Evolutionary conservation across 345 rosid species (phyloP).

Genomic region (Populus deltoides): DNA sequence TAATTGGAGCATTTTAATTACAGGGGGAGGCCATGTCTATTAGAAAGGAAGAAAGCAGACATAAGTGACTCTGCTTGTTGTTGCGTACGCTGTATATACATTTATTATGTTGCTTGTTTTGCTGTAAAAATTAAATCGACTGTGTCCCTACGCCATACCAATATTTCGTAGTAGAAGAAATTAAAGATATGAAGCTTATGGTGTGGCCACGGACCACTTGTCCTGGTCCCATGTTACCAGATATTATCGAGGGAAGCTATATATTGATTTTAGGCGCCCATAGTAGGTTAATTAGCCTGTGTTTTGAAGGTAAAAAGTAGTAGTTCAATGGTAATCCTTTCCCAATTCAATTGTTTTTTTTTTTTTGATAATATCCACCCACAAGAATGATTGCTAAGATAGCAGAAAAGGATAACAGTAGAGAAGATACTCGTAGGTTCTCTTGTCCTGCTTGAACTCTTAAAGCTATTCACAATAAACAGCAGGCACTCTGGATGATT

Average conservation of each 20-base stretch:
- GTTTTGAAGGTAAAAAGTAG: not conserved
- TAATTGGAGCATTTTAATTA: not conserved
- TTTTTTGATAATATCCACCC: not conserved
- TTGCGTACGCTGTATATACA: not conserved
- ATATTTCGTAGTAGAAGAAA: not conserved
- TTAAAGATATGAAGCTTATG: not conserved
- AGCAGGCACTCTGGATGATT: not conserved
- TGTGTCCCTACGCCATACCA: not conserved
- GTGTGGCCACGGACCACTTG: slow-evolving; percentile 3
- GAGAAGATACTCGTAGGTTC: not conserved
- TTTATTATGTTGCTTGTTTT: not conserved
- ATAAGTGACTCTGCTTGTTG: slow-evolving; percentile 9
- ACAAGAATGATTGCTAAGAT: slow-evolving; percentile 4
- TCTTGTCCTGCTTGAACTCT: not conserved
- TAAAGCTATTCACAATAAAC: not conserved
- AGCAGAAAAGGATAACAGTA: not conserved
- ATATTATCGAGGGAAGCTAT: not conserved
- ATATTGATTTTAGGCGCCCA: slow-evolving; percentile 3
- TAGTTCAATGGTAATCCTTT: not conserved
- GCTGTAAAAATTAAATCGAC: not conserved
- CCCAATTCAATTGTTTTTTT: not conserved
- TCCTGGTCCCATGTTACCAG: slow-evolving; percentile 7
- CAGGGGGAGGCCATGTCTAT: slow-evolving; percentile 22
- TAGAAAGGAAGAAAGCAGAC: slow-evolving; percentile 35
- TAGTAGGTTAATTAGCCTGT: not conserved